Conservation (phyloP, 1,284 basidiomycete genomes). For the Apiotrichum sp. region DNA sequence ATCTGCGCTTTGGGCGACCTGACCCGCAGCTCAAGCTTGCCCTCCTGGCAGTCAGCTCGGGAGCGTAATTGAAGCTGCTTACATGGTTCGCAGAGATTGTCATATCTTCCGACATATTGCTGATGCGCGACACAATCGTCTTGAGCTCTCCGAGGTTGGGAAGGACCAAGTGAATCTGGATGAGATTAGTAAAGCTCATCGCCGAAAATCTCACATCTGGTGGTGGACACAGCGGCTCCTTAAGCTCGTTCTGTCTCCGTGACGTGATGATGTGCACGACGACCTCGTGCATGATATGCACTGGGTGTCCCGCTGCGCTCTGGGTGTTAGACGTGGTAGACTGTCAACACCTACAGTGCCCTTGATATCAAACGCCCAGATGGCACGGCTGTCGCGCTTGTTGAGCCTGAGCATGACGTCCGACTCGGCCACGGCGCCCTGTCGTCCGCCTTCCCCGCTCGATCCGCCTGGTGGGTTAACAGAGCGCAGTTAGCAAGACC, state of each 20-base stretch:
- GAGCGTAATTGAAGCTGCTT: conserved; percentile 1
- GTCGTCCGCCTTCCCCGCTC: background rate
- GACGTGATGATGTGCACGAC: conserved; percentile 61
- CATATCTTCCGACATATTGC: conserved; percentile 68
- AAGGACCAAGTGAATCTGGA: conserved; percentile 71
- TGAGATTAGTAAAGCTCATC: background rate
- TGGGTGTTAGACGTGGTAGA: conserved; percentile 2
- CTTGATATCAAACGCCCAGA: conserved; percentile 41
- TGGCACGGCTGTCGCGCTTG: conserved; percentile 32
- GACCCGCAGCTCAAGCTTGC: conserved; percentile 55
- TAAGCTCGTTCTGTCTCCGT: conserved; percentile 62
- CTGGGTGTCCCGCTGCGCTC: conserved; percentile 23
- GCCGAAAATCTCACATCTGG: conserved; percentile 60
- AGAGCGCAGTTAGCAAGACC: background rate
- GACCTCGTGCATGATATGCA: conserved; percentile 46
- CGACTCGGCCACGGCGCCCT: conserved; percentile 43
- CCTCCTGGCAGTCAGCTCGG: conserved; percentile 26
- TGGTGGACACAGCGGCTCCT: conserved; percentile 78
- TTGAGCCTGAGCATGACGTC: conserved; percentile 70
- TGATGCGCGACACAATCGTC: conserved; percentile 68
- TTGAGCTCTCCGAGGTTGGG: conserved; percentile 71
- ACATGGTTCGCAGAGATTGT: conserved; percentile 50
- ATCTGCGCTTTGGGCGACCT: conserved; percentile 64
- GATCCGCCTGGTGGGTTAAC: conserved; percentile 1
- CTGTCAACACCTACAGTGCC: conserved; percentile 22